Evolutionary conservation across 495 filamentous ascomycete species (phyloP).

Genomic region (Talaromyces stipitatus): DNA sequence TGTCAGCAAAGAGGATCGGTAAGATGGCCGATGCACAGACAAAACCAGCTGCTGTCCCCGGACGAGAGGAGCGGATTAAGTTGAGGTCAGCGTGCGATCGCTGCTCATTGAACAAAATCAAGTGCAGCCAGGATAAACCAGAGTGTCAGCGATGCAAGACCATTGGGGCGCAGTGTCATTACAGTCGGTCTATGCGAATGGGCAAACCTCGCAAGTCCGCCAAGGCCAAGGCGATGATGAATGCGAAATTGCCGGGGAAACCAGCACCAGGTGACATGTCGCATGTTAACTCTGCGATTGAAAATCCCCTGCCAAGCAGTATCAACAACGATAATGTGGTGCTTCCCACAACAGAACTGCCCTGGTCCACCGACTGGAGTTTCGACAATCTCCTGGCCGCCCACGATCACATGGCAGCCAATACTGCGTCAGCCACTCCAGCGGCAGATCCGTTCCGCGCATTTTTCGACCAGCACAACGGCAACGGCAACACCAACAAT

Average conservation of each 20-base stretch:
- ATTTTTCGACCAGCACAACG: background rate
- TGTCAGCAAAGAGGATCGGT: too few species aligned
- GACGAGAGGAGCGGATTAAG: slow-evolving; percentile 8
- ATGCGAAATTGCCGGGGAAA: slow-evolving; percentile 2
- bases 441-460: background rate
- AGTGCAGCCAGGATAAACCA: slow-evolving; percentile 18
- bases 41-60: background rate
- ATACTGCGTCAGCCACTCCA: background rate
- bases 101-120: slow-evolving; percentile 14
- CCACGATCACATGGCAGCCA: background rate
- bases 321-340: background rate
- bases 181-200: slow-evolving; percentile 12
- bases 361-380: slow-evolving; percentile 7
- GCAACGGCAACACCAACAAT: background rate
- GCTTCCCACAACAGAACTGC: background rate
- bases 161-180: slow-evolving; percentile 11
- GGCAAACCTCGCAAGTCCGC: slow-evolving; percentile 13
- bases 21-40: slow-evolving; percentile 2
- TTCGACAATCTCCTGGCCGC: slow-evolving; percentile 3
- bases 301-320: background rate
- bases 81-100: slow-evolving; percentile 15
- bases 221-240: slow-evolving; percentile 6
- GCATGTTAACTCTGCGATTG: background rate
- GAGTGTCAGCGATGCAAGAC: slow-evolving; percentile 12
- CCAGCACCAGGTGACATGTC: background rate